Evolutionary conservation across 2,329 filamentous ascomycete species (phyloP).

Genomic region (Colletotrichum endophyticum): DNA sequence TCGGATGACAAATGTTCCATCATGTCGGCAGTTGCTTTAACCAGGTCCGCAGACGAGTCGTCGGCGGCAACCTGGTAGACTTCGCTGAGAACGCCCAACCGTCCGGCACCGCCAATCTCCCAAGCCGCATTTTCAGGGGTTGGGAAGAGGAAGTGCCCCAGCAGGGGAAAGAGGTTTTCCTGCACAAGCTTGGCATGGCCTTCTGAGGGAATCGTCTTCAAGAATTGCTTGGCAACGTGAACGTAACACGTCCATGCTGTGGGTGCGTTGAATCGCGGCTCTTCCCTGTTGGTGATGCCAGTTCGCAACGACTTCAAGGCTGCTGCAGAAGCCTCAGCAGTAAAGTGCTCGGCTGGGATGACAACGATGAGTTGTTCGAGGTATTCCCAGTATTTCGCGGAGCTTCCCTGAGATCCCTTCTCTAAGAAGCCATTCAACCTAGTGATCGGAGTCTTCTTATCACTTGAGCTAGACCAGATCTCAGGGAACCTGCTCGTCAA

Average conservation of each 20-base stretch:
- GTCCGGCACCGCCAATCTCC: slow-evolving; percentile 28
- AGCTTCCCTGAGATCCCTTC: slow-evolving; percentile 82
- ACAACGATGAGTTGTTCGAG: slow-evolving; percentile 67
- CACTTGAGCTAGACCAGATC: slow-evolving; percentile 71
- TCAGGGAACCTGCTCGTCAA: slow-evolving; percentile 70
- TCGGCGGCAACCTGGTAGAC: slow-evolving; percentile 51
- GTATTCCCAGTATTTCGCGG: slow-evolving; percentile 74
- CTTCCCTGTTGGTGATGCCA: slow-evolving; percentile 77
- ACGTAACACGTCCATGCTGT: slow-evolving; percentile 81
- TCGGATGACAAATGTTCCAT: slow-evolving; percentile 68
- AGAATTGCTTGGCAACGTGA: slow-evolving; percentile 61
- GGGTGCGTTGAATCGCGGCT: slow-evolving; percentile 70
- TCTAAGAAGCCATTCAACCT: slow-evolving; percentile 76
- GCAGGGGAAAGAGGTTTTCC: slow-evolving; percentile 58
- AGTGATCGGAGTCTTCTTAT: slow-evolving; percentile 58
- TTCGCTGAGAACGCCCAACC: slow-evolving; percentile 46
- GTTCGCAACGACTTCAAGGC: slow-evolving; percentile 72
- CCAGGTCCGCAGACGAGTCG: slow-evolving; percentile 44
- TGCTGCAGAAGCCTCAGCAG: slow-evolving; percentile 56
- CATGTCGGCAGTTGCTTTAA: slow-evolving; percentile 55
- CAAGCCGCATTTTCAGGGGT: slow-evolving; percentile 41
- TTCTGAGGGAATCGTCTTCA: slow-evolving; percentile 47
- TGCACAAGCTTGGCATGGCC: slow-evolving; percentile 51
- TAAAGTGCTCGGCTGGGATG: slow-evolving; percentile 53
- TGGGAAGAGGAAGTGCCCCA: slow-evolving; percentile 58